Base-by-base conservation (phyloP, 495 filamentous ascomycete genomes). In the Penicillium roqueforti region DNA sequence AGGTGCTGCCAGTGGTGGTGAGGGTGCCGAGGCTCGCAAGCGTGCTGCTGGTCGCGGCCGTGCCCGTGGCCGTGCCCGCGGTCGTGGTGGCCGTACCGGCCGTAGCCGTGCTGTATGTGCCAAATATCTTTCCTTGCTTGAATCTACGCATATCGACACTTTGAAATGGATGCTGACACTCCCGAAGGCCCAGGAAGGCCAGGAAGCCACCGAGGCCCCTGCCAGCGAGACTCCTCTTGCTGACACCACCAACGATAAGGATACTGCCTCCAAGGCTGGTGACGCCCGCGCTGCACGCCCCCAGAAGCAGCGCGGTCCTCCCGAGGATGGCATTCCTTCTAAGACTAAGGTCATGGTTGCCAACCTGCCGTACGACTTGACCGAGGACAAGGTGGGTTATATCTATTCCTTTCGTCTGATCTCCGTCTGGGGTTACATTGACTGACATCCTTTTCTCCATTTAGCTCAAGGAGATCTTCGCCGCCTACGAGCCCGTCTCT, bases 261-360 rank as follows among this genome's bases (percentile, higher is more conserved):
- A 80, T 53, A 73, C 78, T 48, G 74, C 72, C 50, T 63, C 70
- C 41, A 72, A 81, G 23, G 76, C 80, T 54, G 62, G 56, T 46
- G 75, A 81, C 69, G 57, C 74, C 53, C 75, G 72, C 63, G 68
- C 66, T 53, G 71, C 73, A 31, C 76, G 76, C 48, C 67, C 72
- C 56, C 78, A 79, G 65, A 77, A 79, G 68, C 78, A 96, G 80
- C 92, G 93, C 68, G 93, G 93, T 39, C 93, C 93, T 43, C 93
- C 93, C 22, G 93, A 96, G 71, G 95, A 98, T 72, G 93, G 93
- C 55, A 91, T 98, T 63, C 90, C 95, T 11, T 96, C 91, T 72
- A 95, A 96, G 85, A 98, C 87, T 76, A 98, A 98, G 87, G 91
- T 98, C 76, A 98, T 98, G 93, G 93, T 98, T 60, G 93, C 93